phyloP scores from a whole-genome alignment of 371 early-diverging fungal genomes.

The Nematocida minor region DNA sequence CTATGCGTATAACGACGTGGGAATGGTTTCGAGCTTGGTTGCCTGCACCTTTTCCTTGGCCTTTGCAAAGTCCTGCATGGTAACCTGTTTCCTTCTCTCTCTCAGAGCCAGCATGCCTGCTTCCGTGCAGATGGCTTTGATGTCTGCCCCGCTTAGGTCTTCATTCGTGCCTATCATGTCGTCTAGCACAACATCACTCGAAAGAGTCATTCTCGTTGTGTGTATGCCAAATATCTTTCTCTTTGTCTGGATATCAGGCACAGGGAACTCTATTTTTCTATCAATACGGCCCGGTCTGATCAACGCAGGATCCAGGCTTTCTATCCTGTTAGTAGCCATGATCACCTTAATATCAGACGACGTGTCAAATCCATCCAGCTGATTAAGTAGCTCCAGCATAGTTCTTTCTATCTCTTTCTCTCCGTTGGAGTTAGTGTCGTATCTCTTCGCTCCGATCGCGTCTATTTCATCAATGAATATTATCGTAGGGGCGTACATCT shows the following conservation, averaged over 20 bases:
- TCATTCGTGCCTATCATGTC: conserved; percentile 95
- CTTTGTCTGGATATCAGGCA: conserved; percentile 96
- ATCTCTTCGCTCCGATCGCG: conserved; percentile 85
- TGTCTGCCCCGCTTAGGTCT: conserved; percentile 96
- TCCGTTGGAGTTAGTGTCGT: conserved; percentile 87
- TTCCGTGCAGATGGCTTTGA: conserved; percentile 99
- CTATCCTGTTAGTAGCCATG: conserved; percentile 99
- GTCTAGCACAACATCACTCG: conserved; percentile 89
- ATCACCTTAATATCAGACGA: conserved; percentile 96
- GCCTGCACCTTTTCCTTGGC: conserved; percentile 97
- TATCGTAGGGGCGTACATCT: conserved; percentile 95
- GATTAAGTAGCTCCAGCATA: conserved; percentile 98
- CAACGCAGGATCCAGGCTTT: conserved; percentile 93
- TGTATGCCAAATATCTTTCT: conserved; percentile 96
- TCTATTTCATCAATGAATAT: conserved; percentile 99
- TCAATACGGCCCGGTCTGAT: conserved; percentile 99
- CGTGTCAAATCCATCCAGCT: conserved; percentile 99
- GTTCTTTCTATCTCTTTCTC: conserved; percentile 97
- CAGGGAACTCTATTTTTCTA: conserved; percentile 98
- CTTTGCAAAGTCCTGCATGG: conserved; percentile 90
- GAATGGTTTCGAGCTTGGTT: conserved; percentile 77
- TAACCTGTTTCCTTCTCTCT: conserved; percentile 95
- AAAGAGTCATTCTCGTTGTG: conserved; percentile 89
- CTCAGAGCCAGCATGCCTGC: conserved; percentile 93
- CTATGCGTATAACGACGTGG: conserved; percentile 64